Evolutionary conservation across 2,329 filamentous ascomycete species (phyloP).

Genomic region (Venturia aucupariae): DNA sequence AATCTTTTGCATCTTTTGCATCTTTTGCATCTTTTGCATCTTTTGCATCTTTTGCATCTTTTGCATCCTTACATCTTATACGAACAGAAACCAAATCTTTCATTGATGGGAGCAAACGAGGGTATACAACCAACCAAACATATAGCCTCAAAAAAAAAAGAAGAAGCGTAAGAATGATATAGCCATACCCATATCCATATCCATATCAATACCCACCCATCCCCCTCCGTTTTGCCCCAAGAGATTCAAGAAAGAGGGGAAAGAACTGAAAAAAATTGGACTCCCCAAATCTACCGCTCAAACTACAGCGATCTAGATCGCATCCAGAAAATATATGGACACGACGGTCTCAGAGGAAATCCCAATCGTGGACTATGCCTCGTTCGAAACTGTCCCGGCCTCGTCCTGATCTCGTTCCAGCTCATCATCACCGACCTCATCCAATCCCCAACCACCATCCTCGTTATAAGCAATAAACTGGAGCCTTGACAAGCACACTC

Average conservation of each 20-base stretch:
- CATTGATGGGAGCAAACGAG: background rate
- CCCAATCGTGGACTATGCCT: background rate
- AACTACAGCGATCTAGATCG: background rate
- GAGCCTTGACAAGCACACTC: constrained; percentile 40
- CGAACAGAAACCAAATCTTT: background rate
- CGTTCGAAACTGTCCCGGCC: too few relatives aligned
- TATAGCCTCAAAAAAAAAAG: background rate
- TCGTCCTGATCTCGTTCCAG: background rate
- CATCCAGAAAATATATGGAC: background rate
- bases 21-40: too few relatives aligned
- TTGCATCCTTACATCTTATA: too few relatives aligned
- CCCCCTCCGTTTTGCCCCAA: background rate
- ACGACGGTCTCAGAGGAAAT: background rate
- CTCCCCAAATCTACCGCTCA: constrained; percentile 2
- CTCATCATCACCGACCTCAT: background rate
- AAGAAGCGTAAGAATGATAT: background rate
- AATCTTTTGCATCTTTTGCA: too few relatives aligned
- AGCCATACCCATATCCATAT: background rate
- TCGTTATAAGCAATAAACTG: constrained; percentile 28
- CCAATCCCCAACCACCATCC: background rate
- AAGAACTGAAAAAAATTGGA: background rate
- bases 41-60: too few relatives aligned
- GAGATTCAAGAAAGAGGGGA: too few relatives aligned
- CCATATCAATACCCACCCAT: background rate
- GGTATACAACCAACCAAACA: constrained; percentile 1